Percentiles rank a stretch among this genome's conserved stretches.
Conservation (phyloP, 768 basidiomycete genomes). For the Rhizopogon vulgaris region DNA sequence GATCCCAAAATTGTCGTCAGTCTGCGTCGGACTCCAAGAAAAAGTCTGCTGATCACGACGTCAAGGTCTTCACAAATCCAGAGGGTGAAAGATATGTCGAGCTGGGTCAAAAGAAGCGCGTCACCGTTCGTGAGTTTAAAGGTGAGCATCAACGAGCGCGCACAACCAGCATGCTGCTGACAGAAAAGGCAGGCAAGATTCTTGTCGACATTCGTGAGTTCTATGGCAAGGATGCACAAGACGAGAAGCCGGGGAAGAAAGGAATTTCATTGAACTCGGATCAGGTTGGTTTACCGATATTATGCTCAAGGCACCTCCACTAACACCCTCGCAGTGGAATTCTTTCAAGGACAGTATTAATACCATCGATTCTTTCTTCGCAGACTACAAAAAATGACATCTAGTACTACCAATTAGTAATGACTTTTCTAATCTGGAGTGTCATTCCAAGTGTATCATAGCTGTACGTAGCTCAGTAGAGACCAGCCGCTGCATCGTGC, state of each 20-base stretch:
- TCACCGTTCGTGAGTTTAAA: constrained; percentile 46
- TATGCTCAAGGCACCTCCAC: background rate
- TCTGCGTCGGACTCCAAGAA: constrained; percentile 4
- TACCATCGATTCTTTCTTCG: constrained; percentile 50
- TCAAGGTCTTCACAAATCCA: constrained; percentile 11
- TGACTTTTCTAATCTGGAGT: background rate
- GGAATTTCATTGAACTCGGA: constrained; percentile 64
- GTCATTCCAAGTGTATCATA: constrained; percentile 6
- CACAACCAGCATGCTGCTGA: constrained; percentile 21
- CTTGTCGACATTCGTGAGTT: constrained; percentile 74
- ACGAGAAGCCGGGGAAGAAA: constrained; percentile 76
- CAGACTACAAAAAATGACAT: constrained; percentile 18
- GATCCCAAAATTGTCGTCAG: constrained; percentile 6
- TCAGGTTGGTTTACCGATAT: constrained; percentile 39
- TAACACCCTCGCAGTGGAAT: constrained; percentile 43
- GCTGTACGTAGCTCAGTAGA: constrained; percentile 26
- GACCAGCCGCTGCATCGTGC: constrained; percentile 64
- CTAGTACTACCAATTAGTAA: background rate
- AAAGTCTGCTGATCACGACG: background rate
- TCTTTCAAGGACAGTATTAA: constrained; percentile 37
- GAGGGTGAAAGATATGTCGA: constrained; percentile 48
- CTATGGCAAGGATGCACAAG: constrained; percentile 47
- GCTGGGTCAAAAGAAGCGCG: constrained; percentile 68
- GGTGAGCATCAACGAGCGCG: constrained; percentile 19
- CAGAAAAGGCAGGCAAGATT: constrained; percentile 34